These are phyloP conservation scores for Vanrija sp. DNA, from an alignment of 1,284 basidiomycete genomes.

Conservation along the genomic window DNA sequence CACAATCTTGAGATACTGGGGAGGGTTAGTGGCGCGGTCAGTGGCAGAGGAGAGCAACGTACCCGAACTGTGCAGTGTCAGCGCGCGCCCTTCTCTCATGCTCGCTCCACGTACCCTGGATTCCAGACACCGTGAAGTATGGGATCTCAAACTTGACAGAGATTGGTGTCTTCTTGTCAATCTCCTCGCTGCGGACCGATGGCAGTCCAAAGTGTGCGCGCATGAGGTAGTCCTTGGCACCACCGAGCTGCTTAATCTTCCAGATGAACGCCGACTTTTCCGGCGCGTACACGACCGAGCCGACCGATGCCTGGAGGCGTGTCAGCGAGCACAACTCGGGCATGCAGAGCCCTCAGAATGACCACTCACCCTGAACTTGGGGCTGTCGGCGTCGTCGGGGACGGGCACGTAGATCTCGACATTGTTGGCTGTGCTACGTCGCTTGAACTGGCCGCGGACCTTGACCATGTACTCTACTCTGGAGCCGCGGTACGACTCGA, in stretches of 20 bases:
- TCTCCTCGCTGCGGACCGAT: constrained; percentile 76
- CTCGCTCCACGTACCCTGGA: constrained; percentile 54
- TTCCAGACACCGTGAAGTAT: constrained; percentile 95
- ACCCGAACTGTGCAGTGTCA: too few species aligned
- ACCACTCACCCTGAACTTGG: constrained; percentile 66
- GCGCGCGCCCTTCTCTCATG: background rate
- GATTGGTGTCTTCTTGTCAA: constrained; percentile 88
- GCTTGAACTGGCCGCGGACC: constrained; percentile 96
- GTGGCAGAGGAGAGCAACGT: background rate
- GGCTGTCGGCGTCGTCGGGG: constrained; percentile 96
- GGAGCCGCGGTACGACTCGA: constrained; percentile 89
- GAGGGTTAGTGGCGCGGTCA: constrained; percentile 51
- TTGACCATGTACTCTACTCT: constrained; percentile 98
- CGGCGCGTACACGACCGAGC: constrained; percentile 87
- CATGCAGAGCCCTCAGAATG: background rate
- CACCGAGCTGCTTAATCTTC: constrained; percentile 95
- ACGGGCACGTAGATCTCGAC: constrained; percentile 98
- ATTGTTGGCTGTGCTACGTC: constrained; percentile 93
- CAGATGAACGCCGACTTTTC: constrained; percentile 95
- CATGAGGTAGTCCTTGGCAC: constrained; percentile 91
- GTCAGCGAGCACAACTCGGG: background rate
- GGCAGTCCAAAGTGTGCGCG: constrained; percentile 92
- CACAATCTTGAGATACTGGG: constrained; percentile 89
- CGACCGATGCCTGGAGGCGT: constrained; percentile 68
- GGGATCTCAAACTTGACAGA: constrained; percentile 97